Evolutionary conservation across 148 eudicot genomes (phyloP), one percentile per base, ranked within the genome.

Genomic region (Rhododendron kiyosumense): DNA sequence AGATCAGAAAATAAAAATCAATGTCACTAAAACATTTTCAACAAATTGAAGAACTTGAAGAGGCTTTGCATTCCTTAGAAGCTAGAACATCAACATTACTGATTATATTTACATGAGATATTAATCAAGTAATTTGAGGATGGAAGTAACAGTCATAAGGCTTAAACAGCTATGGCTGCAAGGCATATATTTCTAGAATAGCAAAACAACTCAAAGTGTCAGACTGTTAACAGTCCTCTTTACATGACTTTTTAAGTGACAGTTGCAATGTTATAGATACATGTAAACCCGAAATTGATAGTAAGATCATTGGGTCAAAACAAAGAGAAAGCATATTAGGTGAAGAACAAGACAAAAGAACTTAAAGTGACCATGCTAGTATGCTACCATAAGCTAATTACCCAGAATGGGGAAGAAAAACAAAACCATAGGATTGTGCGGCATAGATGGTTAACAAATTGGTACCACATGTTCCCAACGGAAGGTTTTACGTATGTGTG

Each of bases 301-400:
- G 18, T 49, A 54, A 57, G 65, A 82, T 24, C 71, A 65, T 65
- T 63, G 71, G 14, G 13, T 18, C 41, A 26, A 36, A 57, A 30
- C n/a, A 61, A 82, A 81, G 83, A 81, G 83, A n/a, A 41, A 80
- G 65, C 67, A 18, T 81, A 36, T 14, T 18, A 32, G 54, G 13
- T 81, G 59, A 28, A 52, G 26, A 8, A 26, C 83, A 18, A 51
- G 22, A 28, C 24, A 51, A 81, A 57, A 81, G 67, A 81, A 32
- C 67, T 30, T 22, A 61, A 36, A 82, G 30, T 82, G 84, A 59
- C 43, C 38, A 61, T 54, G 67, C 45, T 41, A 41, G 45, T 41
- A 41, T 41, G 45, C 43, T 82, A 48, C 52, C 48, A 20, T 82
- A 38, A 82, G 7, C 10, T 43, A 8, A 36, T 41, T 41, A 7